phyloP scores from a whole-genome alignment of 1,284 basidiomycete species.

The Ustilago hordei region DNA sequence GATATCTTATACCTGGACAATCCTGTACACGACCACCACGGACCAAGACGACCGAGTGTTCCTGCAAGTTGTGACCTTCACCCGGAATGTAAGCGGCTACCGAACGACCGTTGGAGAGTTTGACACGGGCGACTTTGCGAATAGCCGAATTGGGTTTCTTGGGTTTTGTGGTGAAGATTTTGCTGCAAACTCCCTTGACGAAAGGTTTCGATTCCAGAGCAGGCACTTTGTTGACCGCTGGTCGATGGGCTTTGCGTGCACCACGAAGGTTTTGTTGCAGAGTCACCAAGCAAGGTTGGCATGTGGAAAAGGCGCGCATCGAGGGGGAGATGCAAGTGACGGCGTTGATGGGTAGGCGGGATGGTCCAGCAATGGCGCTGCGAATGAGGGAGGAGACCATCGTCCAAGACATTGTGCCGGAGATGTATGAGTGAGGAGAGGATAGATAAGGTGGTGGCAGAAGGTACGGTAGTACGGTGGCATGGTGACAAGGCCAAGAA shows the following conservation, averaged over 20 bases:
- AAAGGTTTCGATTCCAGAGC: constrained; percentile 66
- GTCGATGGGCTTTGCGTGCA: constrained; percentile 64
- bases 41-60: constrained; percentile 94
- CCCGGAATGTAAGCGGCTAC: constrained; percentile 95
- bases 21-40: constrained; percentile 96
- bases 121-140: constrained; percentile 94
- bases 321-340: neutral
- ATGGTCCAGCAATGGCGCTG: constrained; percentile 29
- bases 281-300: constrained; percentile 51
- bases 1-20: constrained; percentile 82
- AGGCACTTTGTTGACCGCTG: constrained; percentile 69
- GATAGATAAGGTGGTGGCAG: neutral
- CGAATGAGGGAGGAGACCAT: constrained; percentile 26
- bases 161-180: constrained; percentile 75
- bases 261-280: constrained; percentile 68
- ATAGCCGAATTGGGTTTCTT: constrained; percentile 99
- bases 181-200: constrained; percentile 68
- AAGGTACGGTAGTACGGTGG: neutral
- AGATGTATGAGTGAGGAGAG: neutral
- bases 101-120: constrained; percentile 88
- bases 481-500: neutral
- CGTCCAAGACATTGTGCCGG: constrained; percentile 18
- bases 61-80: constrained; percentile 97
- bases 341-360: constrained; percentile 14
- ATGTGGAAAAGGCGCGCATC: constrained; percentile 57